Conservation (phyloP, 2,329 filamentous ascomycete genomes). For the Clathrospora elynae region DNA sequence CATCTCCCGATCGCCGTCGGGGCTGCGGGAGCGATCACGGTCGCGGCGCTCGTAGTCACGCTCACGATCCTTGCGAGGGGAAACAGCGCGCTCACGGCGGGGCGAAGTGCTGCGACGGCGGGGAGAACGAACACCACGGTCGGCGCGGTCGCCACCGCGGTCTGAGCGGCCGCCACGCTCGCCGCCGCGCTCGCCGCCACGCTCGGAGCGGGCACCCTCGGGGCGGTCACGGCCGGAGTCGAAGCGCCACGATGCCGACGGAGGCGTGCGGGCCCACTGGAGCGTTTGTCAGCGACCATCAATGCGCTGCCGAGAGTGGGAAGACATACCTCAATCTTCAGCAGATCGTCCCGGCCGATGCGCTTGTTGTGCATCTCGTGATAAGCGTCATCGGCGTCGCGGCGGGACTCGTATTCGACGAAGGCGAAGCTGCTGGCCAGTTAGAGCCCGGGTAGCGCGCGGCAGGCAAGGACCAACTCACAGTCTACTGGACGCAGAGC, state of each 20-base stretch:
- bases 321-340: constrained; percentile 89
- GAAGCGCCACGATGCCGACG: constrained; percentile 97
- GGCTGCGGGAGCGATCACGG: constrained; percentile 73
- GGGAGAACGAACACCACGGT: constrained; percentile 71
- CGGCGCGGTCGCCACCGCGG: constrained; percentile 66
- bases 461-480: constrained; percentile 61
- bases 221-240: constrained; percentile 69
- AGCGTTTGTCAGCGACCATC: constrained; percentile 29
- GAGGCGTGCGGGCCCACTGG: constrained; percentile 98
- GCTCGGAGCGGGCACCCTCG: constrained; percentile 61
- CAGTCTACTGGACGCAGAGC: constrained; percentile 92
- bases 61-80: constrained; percentile 79
- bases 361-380: constrained; percentile 99
- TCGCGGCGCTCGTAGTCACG: constrained; percentile 73
- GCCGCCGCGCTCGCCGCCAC: constrained; percentile 64
- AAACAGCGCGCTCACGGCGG: constrained; percentile 65
- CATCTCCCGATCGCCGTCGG: constrained; percentile 60
- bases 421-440: constrained; percentile 82
- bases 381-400: constrained; percentile 97
- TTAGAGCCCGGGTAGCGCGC: constrained; percentile 22
- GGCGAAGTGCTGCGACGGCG: constrained; percentile 57
- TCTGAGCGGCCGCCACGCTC: constrained; percentile 64
- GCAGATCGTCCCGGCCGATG: constrained; percentile 88
- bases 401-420: constrained; percentile 97
- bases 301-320: too few species aligned